phyloP scores from a whole-genome alignment of 495 filamentous ascomycete species.

The Annulohypoxylon maeteangense region DNA sequence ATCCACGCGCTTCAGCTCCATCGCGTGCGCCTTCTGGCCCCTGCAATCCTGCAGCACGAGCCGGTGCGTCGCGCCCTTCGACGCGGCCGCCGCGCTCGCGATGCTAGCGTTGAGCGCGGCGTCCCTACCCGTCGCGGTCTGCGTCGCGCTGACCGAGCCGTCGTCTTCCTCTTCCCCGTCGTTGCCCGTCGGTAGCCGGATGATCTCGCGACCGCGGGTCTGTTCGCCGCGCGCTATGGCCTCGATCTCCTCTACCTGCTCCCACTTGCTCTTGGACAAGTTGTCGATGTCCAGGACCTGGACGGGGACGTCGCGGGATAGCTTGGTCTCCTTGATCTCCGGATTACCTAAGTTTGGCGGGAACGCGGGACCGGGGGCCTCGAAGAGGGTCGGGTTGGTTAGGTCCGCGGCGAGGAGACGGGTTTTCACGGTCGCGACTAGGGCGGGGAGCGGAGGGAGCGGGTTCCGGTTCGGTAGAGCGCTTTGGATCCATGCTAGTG shows the following conservation, averaged over 20 bases:
- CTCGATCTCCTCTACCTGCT: conserved; percentile 87
- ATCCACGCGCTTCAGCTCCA: conserved; percentile 76
- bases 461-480: conserved; percentile 52
- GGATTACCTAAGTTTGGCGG: conserved; percentile 65
- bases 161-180: conserved; percentile 37
- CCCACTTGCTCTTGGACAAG: conserved; percentile 78
- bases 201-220: conserved; percentile 82
- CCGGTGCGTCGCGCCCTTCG: conserved; percentile 74
- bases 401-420: conserved; percentile 85
- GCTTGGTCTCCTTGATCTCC: conserved; percentile 61
- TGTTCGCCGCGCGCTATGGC: conserved; percentile 83
- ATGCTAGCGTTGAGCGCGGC: conserved; percentile 32
- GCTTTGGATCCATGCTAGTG: conserved; percentile 51
- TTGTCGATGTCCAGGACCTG: conserved; percentile 90
- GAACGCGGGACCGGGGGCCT: conserved; percentile 62
- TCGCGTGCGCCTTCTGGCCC: conserved; percentile 73
- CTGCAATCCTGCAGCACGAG: conserved; percentile 82
- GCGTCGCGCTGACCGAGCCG: conserved; percentile 1
- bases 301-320: conserved; percentile 71
- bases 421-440: conserved; percentile 81
- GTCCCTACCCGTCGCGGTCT: conserved; percentile 33
- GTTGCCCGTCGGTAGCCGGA: conserved; percentile 69
- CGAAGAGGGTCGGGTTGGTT: conserved; percentile 65
- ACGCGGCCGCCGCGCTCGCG: conserved; percentile 27
- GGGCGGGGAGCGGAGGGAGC: conserved; percentile 73